These are phyloP conservation scores for Metschnikowia matae DNA, from an alignment of 805 yeast genomes.

Conservation along the genomic window DNA sequence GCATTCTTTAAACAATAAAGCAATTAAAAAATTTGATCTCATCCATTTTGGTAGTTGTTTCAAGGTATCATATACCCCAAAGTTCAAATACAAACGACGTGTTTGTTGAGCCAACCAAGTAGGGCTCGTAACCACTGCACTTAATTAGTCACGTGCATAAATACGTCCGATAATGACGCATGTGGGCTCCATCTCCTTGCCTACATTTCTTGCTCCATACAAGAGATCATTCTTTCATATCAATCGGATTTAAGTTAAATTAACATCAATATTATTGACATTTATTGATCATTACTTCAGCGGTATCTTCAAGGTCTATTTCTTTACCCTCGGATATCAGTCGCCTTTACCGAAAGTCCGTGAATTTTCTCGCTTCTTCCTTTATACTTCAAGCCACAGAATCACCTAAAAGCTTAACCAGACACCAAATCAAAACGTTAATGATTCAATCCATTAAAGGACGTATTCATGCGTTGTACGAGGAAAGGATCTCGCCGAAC, in stretches of 20 bases:
- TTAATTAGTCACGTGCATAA: background rate
- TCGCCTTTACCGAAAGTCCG: background rate
- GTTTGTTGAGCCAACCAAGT: background rate
- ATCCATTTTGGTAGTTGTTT: too few relatives aligned
- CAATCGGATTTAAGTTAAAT: background rate
- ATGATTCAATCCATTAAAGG: slow-evolving; percentile 4
- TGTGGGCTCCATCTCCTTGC: background rate
- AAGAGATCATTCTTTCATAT: background rate
- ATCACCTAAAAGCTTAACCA: background rate
- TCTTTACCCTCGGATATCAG: background rate
- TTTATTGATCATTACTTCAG: background rate
- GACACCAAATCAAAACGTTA: too few relatives aligned
- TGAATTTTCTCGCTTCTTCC: background rate
- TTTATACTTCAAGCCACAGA: background rate
- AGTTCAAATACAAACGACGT: too few relatives aligned
- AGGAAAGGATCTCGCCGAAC: slow-evolving; percentile 11
- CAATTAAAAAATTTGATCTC: too few relatives aligned
- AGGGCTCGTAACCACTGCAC: background rate
- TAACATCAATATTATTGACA: background rate
- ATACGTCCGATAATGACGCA: slow-evolving; percentile 1
- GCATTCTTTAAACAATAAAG: background rate
- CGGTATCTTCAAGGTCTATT: background rate
- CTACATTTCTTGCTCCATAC: background rate
- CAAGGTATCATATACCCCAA: too few relatives aligned
- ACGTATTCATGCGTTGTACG: slow-evolving; percentile 2